A percentile compares a stretch with the other conserved stretches of the same genome.
phyloP scores from a whole-genome alignment of 257 asterid species.

The Przewalskia tangutica region DNA sequence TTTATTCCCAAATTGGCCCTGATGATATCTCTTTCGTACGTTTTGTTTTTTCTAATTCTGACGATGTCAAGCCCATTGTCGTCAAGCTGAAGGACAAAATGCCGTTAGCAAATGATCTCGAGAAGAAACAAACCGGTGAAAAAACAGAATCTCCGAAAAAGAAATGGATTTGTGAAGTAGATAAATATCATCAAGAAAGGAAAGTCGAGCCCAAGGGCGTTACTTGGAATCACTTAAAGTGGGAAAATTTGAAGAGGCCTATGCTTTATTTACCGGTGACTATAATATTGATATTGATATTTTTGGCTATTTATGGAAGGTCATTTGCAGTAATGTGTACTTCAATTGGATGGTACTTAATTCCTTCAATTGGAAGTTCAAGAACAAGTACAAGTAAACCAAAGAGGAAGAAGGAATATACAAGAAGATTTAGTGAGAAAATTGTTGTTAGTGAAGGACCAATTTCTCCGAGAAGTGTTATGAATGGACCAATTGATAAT shows the following conservation, averaged over 20 bases:
- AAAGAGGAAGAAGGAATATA: too few relatives aligned
- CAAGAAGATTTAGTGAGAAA: too few relatives aligned
- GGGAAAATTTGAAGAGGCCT: conserved; percentile 13
- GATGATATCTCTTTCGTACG: conserved; percentile 31
- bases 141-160: neutral
- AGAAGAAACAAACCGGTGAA: neutral
- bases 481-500: too few relatives aligned
- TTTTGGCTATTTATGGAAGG: conserved; percentile 32
- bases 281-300: conserved; percentile 29
- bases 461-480: too few relatives aligned
- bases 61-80: conserved; percentile 25
- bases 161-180: neutral
- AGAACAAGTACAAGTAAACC: too few relatives aligned
- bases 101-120: neutral
- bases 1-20: conserved; percentile 30
- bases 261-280: conserved; percentile 12
- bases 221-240: neutral
- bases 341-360: conserved; percentile 38
- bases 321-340: conserved; percentile 46
- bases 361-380: conserved; percentile 18
- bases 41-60: conserved; percentile 17
- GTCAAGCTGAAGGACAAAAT: conserved; percentile 21
- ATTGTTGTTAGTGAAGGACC: too few relatives aligned
- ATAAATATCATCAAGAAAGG: neutral
- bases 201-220: neutral